Base-by-base conservation (phyloP, 2,329 filamentous ascomycete species). In the Pestalotiopsis fici region DNA sequence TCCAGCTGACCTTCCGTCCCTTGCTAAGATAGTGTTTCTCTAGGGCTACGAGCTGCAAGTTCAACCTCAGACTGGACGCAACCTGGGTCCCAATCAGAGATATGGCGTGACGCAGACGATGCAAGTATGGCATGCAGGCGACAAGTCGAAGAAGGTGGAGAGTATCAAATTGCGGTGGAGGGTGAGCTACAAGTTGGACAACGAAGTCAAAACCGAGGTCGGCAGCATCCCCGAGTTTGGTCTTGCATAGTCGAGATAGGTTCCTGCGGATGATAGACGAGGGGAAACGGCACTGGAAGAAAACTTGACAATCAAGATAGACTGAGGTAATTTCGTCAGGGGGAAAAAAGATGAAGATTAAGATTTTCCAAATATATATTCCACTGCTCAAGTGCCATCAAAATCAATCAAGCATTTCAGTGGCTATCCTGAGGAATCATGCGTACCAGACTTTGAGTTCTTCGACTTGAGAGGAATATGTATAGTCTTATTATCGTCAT, bases 141-240 rank as follows among this genome's bases (percentile, higher is more conserved):
- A 94, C 73, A 82, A 82, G 69, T 85, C 71, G 27, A 80, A 88
- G 56, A 93, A 91, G 75, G 96, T 96, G 1, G 90, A 89, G 66
- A 87, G 85, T n/a, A 90, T 97, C 69, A 97, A 97, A 82, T 88
- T 99, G 81, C 86, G 96, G 70, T 99, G 95, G 93, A 93, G 93
- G 74, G 89, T 93, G 28, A 89, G 91, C 4, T 98, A 98, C 80
- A 89, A 87, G 74, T 78, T 96, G 13, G 91, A 88, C 3, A 85
- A 81, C 2, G 88, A 90, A 75, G 77, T 85, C 69, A 91, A 89
- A 77, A 91, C 91, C 68, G 94, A 98, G 81, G 93, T 91, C 83
- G 95, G 95, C 4, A 93, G 95, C 81, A 91, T 98, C 72, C 83
- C 92, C 12, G 90, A 93, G 70, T 88, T 98, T 75, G 91, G 90